These are phyloP conservation scores for Candida takata DNA, from an alignment of 805 yeast species.

Conservation along the genomic window DNA sequence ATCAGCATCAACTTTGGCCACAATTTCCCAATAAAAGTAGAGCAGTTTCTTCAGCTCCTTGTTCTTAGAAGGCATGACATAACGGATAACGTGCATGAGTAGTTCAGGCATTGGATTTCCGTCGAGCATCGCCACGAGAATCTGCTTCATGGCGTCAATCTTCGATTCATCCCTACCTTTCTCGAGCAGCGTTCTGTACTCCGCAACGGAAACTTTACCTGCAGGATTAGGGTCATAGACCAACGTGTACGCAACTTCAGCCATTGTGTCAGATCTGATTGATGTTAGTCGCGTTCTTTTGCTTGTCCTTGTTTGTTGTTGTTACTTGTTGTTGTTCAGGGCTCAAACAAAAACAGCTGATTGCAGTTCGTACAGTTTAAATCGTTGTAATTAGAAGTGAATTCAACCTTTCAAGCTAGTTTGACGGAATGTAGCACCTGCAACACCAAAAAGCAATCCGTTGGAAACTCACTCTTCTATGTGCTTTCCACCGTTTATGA, in stretches of 20 bases:
- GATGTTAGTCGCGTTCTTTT: not conserved
- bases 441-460: too few relatives aligned
- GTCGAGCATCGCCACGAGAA: conserved; percentile 79
- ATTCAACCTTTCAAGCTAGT: too few relatives aligned
- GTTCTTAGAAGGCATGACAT: conserved; percentile 91
- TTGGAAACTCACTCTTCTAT: too few relatives aligned
- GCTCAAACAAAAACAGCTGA: too few relatives aligned
- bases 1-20: conserved; percentile 80
- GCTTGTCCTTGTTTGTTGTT: not conserved
- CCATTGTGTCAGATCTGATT: conserved; percentile 17
- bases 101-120: conserved; percentile 91
- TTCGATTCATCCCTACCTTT: conserved; percentile 85
- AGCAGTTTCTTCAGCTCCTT: conserved; percentile 88
- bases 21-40: conserved; percentile 96
- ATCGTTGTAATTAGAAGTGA: too few relatives aligned
- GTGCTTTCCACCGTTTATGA: too few relatives aligned
- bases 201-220: conserved; percentile 52
- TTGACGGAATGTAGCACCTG: too few relatives aligned
- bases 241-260: conserved; percentile 60
- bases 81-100: conserved; percentile 94
- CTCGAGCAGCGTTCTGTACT: conserved; percentile 73
- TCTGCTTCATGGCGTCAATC: conserved; percentile 82
- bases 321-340: not conserved
- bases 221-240: conserved; percentile 71
- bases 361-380: too few relatives aligned